Percentiles rank a stretch among this genome's conserved stretches.
These are phyloP conservation scores for Cyclospora cayetanensis DNA, from an alignment of 169 alveolate genomes.

Conservation along the genomic window DNA sequence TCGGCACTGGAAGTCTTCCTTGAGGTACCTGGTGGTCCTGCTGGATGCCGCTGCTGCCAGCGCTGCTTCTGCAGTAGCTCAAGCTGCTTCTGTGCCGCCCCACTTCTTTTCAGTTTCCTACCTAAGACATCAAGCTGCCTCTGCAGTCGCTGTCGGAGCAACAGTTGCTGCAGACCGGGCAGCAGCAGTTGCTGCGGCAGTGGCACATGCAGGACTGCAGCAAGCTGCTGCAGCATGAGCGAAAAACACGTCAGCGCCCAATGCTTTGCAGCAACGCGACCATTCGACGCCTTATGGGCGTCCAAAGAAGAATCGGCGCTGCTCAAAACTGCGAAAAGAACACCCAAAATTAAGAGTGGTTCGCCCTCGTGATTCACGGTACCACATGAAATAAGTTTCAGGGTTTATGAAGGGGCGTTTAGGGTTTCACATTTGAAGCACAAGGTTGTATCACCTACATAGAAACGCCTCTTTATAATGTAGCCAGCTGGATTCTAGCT, in stretches of 20 bases:
- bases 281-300: not conserved
- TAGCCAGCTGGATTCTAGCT: too few relatives aligned
- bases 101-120: not conserved
- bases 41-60: not conserved
- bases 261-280: not conserved
- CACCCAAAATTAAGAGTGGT: not conserved
- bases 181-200: not conserved
- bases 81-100: not conserved
- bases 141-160: not conserved
- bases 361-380: too few relatives aligned
- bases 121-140: not conserved
- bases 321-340: not conserved
- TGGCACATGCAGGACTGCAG: not conserved
- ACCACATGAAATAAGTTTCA: too few relatives aligned
- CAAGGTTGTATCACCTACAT: too few relatives aligned
- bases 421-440: not conserved
- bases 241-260: slow-evolving; percentile 6
- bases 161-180: not conserved
- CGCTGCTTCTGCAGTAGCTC: not conserved
- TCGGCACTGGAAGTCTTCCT: too few relatives aligned
- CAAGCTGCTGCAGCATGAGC: not conserved
- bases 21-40: not conserved
- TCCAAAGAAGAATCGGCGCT: not conserved
- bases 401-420: not conserved
- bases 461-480: too few relatives aligned